Percentiles rank a stretch among this genome's conserved stretches.
Conservation (phyloP, 352 stramenopile species). For the Pelagophyceae sp. region DNA sequence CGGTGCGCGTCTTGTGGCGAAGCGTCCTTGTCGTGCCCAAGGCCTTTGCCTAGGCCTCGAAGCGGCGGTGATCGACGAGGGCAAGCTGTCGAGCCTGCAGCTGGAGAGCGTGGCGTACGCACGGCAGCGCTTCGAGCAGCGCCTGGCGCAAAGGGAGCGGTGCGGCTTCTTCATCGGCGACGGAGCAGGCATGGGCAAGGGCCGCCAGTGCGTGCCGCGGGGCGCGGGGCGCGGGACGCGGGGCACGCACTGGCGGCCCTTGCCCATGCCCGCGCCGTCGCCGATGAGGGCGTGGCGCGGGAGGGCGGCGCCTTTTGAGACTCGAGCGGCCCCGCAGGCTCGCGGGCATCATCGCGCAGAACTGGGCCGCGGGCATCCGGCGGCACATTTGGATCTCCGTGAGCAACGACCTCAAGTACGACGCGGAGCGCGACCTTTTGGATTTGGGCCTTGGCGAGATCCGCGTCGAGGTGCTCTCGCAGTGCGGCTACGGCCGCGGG, state of each 20-base stretch:
- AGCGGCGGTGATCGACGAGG: constrained; percentile 37
- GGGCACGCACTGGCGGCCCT: constrained; percentile 58
- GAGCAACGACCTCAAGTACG: constrained; percentile 46
- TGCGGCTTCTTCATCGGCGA: constrained; percentile 65
- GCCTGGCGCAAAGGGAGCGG: constrained; percentile 1
- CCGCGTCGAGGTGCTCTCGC: constrained; percentile 18
- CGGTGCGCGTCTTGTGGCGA: too few species aligned
- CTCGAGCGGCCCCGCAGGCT: constrained; percentile 8
- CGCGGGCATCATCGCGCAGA: constrained; percentile 4
- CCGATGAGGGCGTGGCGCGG: constrained; percentile 55
- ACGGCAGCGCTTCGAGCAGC: neutral
- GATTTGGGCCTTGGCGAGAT: constrained; percentile 29
- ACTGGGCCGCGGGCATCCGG: constrained; percentile 32
- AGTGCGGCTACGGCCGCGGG: neutral
- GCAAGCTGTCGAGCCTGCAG: constrained; percentile 49
- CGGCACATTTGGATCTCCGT: constrained; percentile 61
- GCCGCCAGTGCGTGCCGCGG: constrained; percentile 55
- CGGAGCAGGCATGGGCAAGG: constrained; percentile 59
- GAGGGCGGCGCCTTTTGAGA: neutral
- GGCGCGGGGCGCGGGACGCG: constrained; percentile 47
- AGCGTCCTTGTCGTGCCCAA: too few species aligned
- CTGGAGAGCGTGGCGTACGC: constrained; percentile 56
- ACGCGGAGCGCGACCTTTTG: constrained; percentile 43
- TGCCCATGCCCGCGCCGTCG: constrained; percentile 58
- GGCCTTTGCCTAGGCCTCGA: too few species aligned